Evolutionary conservation across 176 grass and related monocot genomes (phyloP), one percentile per base, ranked within the genome.

Genomic region (Ensete ventricosum): DNA sequence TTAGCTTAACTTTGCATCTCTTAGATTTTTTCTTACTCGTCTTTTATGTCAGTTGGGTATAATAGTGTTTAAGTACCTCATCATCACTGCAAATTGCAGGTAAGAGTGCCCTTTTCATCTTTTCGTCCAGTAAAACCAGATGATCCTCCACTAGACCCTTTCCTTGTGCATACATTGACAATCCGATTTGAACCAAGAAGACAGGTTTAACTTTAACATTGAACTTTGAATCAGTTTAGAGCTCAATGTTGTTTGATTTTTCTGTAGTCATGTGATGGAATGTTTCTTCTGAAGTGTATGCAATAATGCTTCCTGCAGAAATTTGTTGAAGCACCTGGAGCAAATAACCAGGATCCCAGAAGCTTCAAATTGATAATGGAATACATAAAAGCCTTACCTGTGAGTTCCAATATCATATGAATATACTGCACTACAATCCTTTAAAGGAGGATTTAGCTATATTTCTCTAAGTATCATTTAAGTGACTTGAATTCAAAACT

Each of bases 91-190:
- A 78, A 81, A 62, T 55, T 88, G 48, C 85, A 96, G 93, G 88
- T 96, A 57, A 89, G 95, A 85, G 86, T 91, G 43, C 95, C 95
- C 55, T 99, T 99, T 85, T 99, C 95, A 76, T 88, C 95, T 91
- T 99, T 99, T 72, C 82, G 90, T 11, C 90, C 95, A 27, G 85
- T 94, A 75, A 94, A 99, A 66, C 95, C 88, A 73, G 84, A 94
- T 80, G 95, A 99, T 82, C 95, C 95, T 66, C 88, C 88, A 43
- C 80, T 99, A 12, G 95, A 99, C 43, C 95, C 95, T 76, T 99
- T 99, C 93, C 95, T 99, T 85, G 95, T 94, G 73, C 95, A 99
- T 89, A 99, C 95, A 78, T 79, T 99, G 80, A 94, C 95, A 54
- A 94, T 99, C 75, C 87, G 95, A 52, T 99, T 99, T 64, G 95